Conservation (phyloP, 2,329 filamentous ascomycete species). For the Alternaria sp. region DNA sequence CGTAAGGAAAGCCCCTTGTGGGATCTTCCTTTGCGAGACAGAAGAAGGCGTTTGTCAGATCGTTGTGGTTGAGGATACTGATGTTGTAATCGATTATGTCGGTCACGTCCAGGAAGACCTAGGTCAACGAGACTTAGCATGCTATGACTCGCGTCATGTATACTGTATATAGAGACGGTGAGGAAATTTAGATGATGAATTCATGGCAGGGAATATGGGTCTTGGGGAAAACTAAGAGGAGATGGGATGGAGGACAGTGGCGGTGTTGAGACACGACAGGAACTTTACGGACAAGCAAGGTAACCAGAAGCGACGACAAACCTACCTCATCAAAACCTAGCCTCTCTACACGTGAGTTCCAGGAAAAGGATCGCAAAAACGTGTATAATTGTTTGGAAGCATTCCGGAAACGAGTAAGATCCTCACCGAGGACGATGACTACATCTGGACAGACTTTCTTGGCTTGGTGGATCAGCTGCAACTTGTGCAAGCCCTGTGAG, state of each 20-base stretch:
- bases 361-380: slow-evolving; percentile 76
- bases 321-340: slow-evolving; percentile 90
- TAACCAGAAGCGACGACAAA: background rate
- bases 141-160: background rate
- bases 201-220: no score
- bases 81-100: slow-evolving; percentile 87
- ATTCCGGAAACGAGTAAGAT: slow-evolving; percentile 75
- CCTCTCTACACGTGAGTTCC: slow-evolving; percentile 79
- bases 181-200: background rate
- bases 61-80: slow-evolving; percentile 71
- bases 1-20: slow-evolving; percentile 79
- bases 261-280: slow-evolving; percentile 10
- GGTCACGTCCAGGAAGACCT: slow-evolving; percentile 80
- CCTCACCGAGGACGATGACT: slow-evolving; percentile 84
- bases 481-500: slow-evolving; percentile 70
- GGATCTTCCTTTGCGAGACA: slow-evolving; percentile 76
- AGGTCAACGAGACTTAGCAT: slow-evolving; percentile 10
- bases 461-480: slow-evolving; percentile 86
- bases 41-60: slow-evolving; percentile 78
- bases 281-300: background rate
- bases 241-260: background rate
- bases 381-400: slow-evolving; percentile 81
- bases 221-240: no score
- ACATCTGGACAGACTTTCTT: slow-evolving; percentile 82
- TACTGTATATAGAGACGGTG: background rate